Evolutionary conservation across 331 rosid species (phyloP).

Genomic region (Prunus yedoensis): DNA sequence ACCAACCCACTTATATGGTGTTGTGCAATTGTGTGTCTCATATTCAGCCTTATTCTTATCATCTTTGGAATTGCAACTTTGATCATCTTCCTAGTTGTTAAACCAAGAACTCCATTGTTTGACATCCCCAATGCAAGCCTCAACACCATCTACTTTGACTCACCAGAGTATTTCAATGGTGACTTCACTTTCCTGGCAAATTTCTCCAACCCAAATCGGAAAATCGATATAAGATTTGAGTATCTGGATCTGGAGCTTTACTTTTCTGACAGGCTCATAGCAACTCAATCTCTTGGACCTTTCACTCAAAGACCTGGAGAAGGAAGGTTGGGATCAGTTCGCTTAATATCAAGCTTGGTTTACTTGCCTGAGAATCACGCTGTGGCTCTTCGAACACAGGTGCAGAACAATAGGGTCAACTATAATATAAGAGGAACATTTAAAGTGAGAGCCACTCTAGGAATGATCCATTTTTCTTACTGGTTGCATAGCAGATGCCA

Average conservation of each 20-base stretch:
- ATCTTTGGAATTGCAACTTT: slow-evolving; percentile 78
- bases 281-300: slow-evolving; percentile 54
- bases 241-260: slow-evolving; percentile 57
- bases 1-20: slow-evolving; percentile 85
- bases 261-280: slow-evolving; percentile 68
- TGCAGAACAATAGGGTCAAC: slow-evolving; percentile 51
- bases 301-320: slow-evolving; percentile 61
- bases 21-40: slow-evolving; percentile 60
- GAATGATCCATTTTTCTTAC: slow-evolving; percentile 58
- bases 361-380: slow-evolving; percentile 76
- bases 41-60: slow-evolving; percentile 78
- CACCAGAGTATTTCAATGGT: slow-evolving; percentile 75
- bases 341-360: slow-evolving; percentile 71
- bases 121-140: slow-evolving; percentile 81
- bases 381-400: slow-evolving; percentile 63
- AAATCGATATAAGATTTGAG: slow-evolving; percentile 58
- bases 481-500: slow-evolving; percentile 73
- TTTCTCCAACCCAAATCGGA: slow-evolving; percentile 82
- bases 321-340: slow-evolving; percentile 60
- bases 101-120: slow-evolving; percentile 63
- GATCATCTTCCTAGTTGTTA: slow-evolving; percentile 58
- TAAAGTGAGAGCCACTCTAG: slow-evolving; percentile 61
- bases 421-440: slow-evolving; percentile 69
- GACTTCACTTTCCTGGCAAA: slow-evolving; percentile 71
- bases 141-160: slow-evolving; percentile 69